Conservation (phyloP, 371 early-diverging fungal genomes). For the Saksenaea vasiformis region DNA sequence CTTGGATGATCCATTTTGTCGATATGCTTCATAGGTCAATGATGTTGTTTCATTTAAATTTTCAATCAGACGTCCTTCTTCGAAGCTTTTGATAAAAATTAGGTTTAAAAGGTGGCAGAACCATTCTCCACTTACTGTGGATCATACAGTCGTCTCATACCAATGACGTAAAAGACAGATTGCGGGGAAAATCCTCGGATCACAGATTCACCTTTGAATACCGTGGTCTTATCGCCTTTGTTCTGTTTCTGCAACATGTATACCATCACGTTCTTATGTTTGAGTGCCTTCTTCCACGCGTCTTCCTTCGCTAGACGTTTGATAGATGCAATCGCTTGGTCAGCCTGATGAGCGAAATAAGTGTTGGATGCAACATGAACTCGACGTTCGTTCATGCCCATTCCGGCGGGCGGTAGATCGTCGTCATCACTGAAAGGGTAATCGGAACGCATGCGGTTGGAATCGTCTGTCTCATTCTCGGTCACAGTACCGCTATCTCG, state of each 20-base stretch:
- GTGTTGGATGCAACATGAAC: conserved; percentile 24
- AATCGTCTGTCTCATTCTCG: conserved; percentile 34
- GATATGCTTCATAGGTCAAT: conserved; percentile 55
- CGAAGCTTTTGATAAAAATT: conserved; percentile 40
- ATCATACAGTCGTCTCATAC: conserved; percentile 71
- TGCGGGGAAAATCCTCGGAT: conserved; percentile 68
- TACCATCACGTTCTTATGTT: conserved; percentile 67
- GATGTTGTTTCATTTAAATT: conserved; percentile 58
- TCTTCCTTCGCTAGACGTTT: conserved; percentile 29
- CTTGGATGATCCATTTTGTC: conserved; percentile 43
- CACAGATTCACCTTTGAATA: conserved; percentile 64
- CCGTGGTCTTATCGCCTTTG: conserved; percentile 49
- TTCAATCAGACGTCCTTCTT: conserved; percentile 56
- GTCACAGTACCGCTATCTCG: conserved; percentile 44
- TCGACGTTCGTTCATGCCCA: neutral
- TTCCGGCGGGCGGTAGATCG: conserved; percentile 27
- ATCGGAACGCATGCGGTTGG: conserved; percentile 12
- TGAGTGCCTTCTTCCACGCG: conserved; percentile 68
- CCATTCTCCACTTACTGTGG: conserved; percentile 31
- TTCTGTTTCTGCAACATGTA: conserved; percentile 40
- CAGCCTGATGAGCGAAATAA: conserved; percentile 45
- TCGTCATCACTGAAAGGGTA: conserved; percentile 52
- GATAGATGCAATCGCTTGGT: conserved; percentile 34
- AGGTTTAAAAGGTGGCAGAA: too few species aligned
- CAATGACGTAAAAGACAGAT: conserved; percentile 68